Conservation (phyloP, 352 stramenopile species). For the Phytophthora tubulina region DNA sequence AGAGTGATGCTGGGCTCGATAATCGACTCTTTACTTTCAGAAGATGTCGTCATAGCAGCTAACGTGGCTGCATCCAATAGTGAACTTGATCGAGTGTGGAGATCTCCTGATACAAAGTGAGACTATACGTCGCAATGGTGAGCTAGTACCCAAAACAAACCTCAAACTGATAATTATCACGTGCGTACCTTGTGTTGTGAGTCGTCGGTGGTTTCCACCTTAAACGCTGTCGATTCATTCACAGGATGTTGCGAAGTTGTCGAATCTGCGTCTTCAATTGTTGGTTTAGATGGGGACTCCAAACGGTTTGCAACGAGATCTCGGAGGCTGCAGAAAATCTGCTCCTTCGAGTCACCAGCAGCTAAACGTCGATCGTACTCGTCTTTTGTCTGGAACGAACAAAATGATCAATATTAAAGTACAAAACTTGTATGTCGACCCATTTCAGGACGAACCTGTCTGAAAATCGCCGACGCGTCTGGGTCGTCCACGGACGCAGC, state of each 20-base stretch:
- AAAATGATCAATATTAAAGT: background rate
- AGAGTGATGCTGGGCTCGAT: slow-evolving; percentile 14
- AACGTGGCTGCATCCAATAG: slow-evolving; percentile 35
- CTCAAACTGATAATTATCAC: too few species aligned
- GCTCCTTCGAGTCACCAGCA: slow-evolving; percentile 50
- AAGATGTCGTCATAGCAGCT: slow-evolving; percentile 18
- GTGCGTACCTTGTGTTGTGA: slow-evolving; percentile 5
- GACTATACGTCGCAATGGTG: background rate
- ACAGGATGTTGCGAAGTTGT: background rate
- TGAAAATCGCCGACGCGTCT: slow-evolving; percentile 25
- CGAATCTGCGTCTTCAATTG: too few species aligned
- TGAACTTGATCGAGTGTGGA: slow-evolving; percentile 14
- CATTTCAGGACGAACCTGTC: slow-evolving; percentile 28
- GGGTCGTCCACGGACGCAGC: slow-evolving; percentile 32
- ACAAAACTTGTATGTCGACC: background rate
- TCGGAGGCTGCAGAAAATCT: slow-evolving; percentile 56
- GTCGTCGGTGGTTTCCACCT: slow-evolving; percentile 9
- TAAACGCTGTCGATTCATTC: slow-evolving; percentile 6
- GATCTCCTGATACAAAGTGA: background rate
- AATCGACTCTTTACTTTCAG: slow-evolving; percentile 2
- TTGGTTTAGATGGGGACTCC: slow-evolving; percentile 1
- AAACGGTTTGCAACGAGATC: slow-evolving; percentile 36
- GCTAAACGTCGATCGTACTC: slow-evolving; percentile 51
- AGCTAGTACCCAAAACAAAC: background rate
- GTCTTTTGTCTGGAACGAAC: slow-evolving; percentile 35